Percentiles rank a stretch among this genome's conserved stretches.
Evolutionary conservation across 176 grass and related monocot species (phyloP).

Genomic region (Oryza punctata): DNA sequence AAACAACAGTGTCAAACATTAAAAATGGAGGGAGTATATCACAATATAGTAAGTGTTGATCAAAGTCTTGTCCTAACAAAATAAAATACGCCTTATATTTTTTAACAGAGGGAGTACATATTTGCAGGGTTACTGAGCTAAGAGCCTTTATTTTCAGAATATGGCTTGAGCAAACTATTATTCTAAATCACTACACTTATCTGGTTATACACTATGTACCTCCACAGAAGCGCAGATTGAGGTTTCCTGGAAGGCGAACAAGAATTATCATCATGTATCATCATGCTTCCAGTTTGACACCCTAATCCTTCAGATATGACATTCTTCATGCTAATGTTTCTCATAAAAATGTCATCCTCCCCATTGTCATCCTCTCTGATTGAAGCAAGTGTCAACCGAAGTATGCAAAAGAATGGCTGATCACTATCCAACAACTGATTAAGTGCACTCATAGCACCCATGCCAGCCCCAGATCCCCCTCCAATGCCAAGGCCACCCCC

Average conservation of each 20-base stretch:
- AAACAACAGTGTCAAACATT: too few species aligned
- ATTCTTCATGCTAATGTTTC: conserved; percentile 56
- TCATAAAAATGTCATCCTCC: conserved; percentile 59
- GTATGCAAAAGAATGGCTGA: conserved; percentile 86
- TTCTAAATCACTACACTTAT: conserved; percentile 6
- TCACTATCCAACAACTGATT: conserved; percentile 89
- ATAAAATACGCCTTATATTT: too few species aligned
- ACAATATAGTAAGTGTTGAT: too few species aligned
- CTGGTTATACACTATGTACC: conserved; percentile 44
- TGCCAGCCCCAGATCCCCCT: conserved; percentile 66
- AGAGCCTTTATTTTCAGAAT: background rate
- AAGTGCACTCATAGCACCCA: conserved; percentile 64
- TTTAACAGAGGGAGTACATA: background rate
- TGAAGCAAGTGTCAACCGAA: conserved; percentile 71
- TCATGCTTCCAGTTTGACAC: conserved; percentile 41
- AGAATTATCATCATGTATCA: conserved; percentile 51
- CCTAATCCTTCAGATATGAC: conserved; percentile 52
- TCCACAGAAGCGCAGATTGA: conserved; percentile 81
- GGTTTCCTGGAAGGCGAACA: conserved; percentile 52
- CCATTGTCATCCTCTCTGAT: conserved; percentile 77
- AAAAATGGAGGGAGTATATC: too few species aligned
- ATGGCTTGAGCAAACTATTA: background rate
- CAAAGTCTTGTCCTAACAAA: too few species aligned
- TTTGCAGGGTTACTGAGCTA: background rate
- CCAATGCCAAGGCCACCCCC: conserved; percentile 61